Evolutionary conservation across 768 basidiomycete genomes (phyloP), one percentile per base, ranked within the genome.

Genomic region (Wakefieldia striispora): DNA sequence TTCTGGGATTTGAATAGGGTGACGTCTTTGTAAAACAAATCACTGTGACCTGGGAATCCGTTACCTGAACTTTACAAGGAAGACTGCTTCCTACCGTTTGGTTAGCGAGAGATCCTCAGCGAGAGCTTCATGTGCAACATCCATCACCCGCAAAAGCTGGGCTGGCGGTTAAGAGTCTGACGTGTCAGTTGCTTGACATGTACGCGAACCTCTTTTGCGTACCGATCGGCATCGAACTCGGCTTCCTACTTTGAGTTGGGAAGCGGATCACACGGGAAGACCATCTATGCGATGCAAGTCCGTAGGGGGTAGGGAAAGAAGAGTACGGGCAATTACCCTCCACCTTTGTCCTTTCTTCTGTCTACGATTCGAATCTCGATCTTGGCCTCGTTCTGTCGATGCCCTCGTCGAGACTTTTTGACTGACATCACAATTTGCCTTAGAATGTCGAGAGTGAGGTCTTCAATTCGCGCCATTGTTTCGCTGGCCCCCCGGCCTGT

Each of bases 21-120:
- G 2, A 92, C 86, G 50, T 95, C 91, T 55, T 82, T 83, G 70
- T 98, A 97, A 68, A 80, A 97, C 14, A 95, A 78, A 66, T 95
- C 93, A 13, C 94, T 93, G 50, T 24, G 35, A n/a, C 16, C 20
- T 21, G 37, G 11, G 13, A 16, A 36, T 54, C 41, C 9, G 34
- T 39, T 38, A 55, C 34, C 40, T 47, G 57, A 51, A 50, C 46
- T 11, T 29, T 45, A 14, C 48, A 47, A 5, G 19, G 17, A 37
- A 47, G 23, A 35, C 21, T 23, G n/a, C 19, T 10, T n/a, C 54
- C 34, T 53, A 83, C 84, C 86, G 70, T 70, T 89, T 88, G 13
- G 87, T 88, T 8, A 74, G 65, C 1, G 88, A 79, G 12, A 82
- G 65, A 14, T 71, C 74, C 17, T 73, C 70, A 1, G 75, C 49